These are phyloP conservation scores for Trebouxia sp. DNA, from an alignment of 139 green algal genomes.

Conservation along the genomic window DNA sequence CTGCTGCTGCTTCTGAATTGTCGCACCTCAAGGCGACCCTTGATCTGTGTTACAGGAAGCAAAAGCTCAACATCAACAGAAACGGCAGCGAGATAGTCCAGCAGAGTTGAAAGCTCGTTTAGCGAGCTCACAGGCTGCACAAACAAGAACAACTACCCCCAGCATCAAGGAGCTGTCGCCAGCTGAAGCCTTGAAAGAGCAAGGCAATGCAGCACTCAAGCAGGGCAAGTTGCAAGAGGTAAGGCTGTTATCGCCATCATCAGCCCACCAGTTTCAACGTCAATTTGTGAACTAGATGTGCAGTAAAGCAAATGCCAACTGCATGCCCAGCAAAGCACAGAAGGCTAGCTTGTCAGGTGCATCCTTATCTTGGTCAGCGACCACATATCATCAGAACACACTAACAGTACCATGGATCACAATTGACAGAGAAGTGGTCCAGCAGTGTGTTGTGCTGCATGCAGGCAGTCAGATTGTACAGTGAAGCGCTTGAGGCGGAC, in stretches of 20 bases:
- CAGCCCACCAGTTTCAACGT: too few species aligned
- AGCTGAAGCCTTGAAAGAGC: slow-evolving; percentile 66
- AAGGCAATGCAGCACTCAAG: slow-evolving; percentile 81
- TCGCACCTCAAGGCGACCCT: too few species aligned
- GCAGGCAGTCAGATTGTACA: slow-evolving; percentile 38
- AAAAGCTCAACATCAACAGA: slow-evolving; percentile 44
- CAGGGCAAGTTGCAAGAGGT: slow-evolving; percentile 61
- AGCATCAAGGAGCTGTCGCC: slow-evolving; percentile 40
- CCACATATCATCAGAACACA: too few species aligned
- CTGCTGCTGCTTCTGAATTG: not conserved
- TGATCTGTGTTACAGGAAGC: slow-evolving; percentile 40
- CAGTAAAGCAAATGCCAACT: too few species aligned
- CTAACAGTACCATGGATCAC: too few species aligned
- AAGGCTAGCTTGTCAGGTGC: too few species aligned
- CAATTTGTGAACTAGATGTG: too few species aligned
- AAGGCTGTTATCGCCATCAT: too few species aligned
- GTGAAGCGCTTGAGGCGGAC: slow-evolving; percentile 62
- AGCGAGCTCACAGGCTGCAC: not conserved
- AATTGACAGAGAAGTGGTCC: too few species aligned
- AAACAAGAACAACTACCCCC: not conserved
- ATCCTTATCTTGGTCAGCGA: too few species aligned
- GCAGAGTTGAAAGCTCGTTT: slow-evolving; percentile 14
- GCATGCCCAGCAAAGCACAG: too few species aligned
- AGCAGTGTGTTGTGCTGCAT: too few species aligned
- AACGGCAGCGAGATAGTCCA: slow-evolving; percentile 26